Evolutionary conservation across 2,329 filamentous ascomycete genomes (phyloP), one percentile per base, ranked within the genome.

Genomic region (Curvularia lunata): DNA sequence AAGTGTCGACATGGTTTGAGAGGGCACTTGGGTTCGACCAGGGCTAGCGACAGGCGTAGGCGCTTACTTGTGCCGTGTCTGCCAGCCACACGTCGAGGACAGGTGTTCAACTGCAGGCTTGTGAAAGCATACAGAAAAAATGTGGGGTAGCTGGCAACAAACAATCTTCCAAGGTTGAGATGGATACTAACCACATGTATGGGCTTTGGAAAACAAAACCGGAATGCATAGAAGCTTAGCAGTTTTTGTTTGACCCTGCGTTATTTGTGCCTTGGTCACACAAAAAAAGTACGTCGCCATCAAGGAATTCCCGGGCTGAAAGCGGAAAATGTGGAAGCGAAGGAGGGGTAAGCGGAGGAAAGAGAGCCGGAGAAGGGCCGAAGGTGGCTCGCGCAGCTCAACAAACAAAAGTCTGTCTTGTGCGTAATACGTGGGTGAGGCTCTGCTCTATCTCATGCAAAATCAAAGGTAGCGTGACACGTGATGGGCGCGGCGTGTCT

Each of bases 291-390:
- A 13, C 16, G n/a, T 52, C 13, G 30, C 42, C 45, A 46, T 52
- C 30, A 28, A 54, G 54, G 54, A 57, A 54, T 48, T 57, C 54
- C 54, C 54, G 30, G 38, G 34, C n/a, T 43, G 50, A 49, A 30
- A 25, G 32, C 40, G 32, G 51, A 46, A 43, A 58, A 27, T 27
- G 25, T 41, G 46, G 51, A 54, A 58, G 55, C 55, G 51, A 59
- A 48, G 48, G 56, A 56, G 57, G 57, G 53, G 53, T 53, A 53
- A 60, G 54, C 50, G 58, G 58, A 60, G 45, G 45, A 54, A 50
- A 41, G 54, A 58, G 46, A 46, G 45, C 58, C 58, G 58, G 51
- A 50, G 48, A 58, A 52, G 54, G 49, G 42, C 45, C 54, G 58
- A 53, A 42, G 16, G 27, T 34, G 50, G 46, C 45, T 48, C 58